These are phyloP conservation scores for Penicillium cinerascens DNA, from an alignment of 495 filamentous ascomycete species.

Conservation along the genomic window DNA sequence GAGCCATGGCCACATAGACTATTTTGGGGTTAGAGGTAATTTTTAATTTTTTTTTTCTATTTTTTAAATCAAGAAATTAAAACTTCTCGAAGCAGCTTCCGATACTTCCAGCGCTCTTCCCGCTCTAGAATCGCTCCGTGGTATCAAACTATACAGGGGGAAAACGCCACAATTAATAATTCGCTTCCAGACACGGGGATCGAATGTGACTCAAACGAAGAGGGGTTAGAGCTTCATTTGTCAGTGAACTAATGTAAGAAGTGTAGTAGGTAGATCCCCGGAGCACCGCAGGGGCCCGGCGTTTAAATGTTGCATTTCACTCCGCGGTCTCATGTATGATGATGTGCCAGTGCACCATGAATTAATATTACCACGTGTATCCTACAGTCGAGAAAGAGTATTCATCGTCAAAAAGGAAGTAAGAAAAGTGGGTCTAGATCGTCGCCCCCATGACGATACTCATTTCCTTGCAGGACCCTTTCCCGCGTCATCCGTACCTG, in stretches of 20 bases:
- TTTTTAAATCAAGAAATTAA: not conserved
- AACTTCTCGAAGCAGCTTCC: slow-evolving; percentile 8
- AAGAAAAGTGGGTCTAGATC: slow-evolving; percentile 26
- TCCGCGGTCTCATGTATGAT: slow-evolving; percentile 8
- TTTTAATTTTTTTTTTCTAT: not conserved
- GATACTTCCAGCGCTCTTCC: not conserved
- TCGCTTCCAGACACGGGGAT: not conserved
- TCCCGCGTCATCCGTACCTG: slow-evolving; percentile 26
- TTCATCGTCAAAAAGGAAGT: slow-evolving; percentile 16
- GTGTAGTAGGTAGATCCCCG: not conserved
- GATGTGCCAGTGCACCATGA: slow-evolving; percentile 3
- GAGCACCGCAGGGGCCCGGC: not conserved
- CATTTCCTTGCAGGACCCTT: slow-evolving; percentile 20
- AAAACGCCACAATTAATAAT: not conserved
- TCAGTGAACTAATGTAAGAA: slow-evolving; percentile 7
- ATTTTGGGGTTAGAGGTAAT: not conserved
- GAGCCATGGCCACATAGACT: slow-evolving; percentile 11
- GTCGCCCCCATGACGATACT: slow-evolving; percentile 29
- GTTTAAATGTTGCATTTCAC: slow-evolving; percentile 8
- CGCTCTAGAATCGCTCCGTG: not conserved
- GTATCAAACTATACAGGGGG: not conserved
- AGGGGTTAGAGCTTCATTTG: not conserved
- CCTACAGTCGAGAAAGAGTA: slow-evolving; percentile 5
- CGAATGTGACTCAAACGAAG: not conserved
- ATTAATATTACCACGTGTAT: not conserved